These are phyloP conservation scores for Dactylorhiza incarnata DNA, from an alignment of 106 monocot species.

Conservation along the genomic window DNA sequence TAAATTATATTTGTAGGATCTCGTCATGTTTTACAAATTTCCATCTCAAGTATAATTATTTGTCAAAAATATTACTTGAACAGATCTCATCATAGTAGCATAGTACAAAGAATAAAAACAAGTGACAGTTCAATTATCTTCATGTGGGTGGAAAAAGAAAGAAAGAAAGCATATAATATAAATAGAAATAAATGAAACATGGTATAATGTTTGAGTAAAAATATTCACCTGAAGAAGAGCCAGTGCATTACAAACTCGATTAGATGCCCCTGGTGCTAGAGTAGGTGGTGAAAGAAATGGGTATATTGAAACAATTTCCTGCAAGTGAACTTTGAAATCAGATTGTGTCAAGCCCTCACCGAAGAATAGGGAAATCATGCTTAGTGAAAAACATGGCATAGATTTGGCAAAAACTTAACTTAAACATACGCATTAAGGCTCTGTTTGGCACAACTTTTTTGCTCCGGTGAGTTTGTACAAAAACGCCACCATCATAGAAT, in stretches of 20 bases:
- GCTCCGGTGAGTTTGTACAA: no score
- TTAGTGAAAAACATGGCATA: no score
- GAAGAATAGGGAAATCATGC: no score
- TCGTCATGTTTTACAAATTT: no score
- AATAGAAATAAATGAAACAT: neutral
- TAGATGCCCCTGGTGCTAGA: constrained; percentile 44
- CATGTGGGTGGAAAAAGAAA: no score
- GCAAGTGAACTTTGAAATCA: constrained; percentile 16
- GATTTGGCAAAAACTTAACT: no score
- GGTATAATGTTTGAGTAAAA: neutral
- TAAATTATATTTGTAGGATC: no score
- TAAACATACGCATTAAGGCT: no score
- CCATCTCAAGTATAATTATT: no score
- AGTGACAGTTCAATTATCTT: neutral
- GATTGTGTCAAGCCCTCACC: neutral
- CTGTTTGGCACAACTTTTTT: no score
- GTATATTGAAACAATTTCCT: constrained; percentile 77
- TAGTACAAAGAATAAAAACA: neutral
- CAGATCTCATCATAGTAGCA: neutral
- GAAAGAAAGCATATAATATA: neutral
- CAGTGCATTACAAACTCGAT: constrained; percentile 69
- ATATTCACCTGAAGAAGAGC: constrained; percentile 71
- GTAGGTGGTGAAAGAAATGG: constrained; percentile 60
- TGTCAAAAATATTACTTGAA: no score
- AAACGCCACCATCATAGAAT: no score